A percentile compares a stretch with the other conserved stretches of the same genome.
phyloP scores from a whole-genome alignment of 352 stramenopile genomes.

The Globisporangium camurandrum region DNA sequence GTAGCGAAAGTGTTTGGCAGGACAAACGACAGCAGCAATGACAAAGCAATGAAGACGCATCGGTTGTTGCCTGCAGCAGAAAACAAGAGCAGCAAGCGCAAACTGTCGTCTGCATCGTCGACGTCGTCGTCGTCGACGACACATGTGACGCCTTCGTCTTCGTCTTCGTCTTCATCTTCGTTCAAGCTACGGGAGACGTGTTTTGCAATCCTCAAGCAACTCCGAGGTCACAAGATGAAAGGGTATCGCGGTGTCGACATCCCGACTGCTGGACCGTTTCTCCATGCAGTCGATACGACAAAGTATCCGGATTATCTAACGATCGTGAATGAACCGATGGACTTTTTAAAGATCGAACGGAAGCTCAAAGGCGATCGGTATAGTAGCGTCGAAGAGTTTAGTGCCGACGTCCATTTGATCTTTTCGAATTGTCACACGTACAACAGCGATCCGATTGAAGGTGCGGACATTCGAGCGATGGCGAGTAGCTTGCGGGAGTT shows the following conservation, averaged over 20 bases:
- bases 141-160: slow-evolving; percentile 12
- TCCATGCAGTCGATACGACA: slow-evolving; percentile 78
- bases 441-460: slow-evolving; percentile 81
- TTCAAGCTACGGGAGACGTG: slow-evolving; percentile 65
- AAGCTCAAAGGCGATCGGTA: slow-evolving; percentile 85
- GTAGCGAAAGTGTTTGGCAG: slow-evolving; percentile 28
- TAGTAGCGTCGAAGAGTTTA: slow-evolving; percentile 68
- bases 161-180: slow-evolving; percentile 15
- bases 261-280: slow-evolving; percentile 66
- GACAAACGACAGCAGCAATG: slow-evolving; percentile 18
- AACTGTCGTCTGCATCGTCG: slow-evolving; percentile 17
- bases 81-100: slow-evolving; percentile 31
- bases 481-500: slow-evolving; percentile 73
- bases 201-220: slow-evolving; percentile 56
- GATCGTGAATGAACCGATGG: slow-evolving; percentile 78
- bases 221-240: slow-evolving; percentile 83
- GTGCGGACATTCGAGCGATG: slow-evolving; percentile 83
- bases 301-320: slow-evolving; percentile 81
- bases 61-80: too few relatives aligned
- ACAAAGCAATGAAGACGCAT: slow-evolving; percentile 19
- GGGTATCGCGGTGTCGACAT: slow-evolving; percentile 78
- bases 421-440: slow-evolving; percentile 88
- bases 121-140: slow-evolving; percentile 8
- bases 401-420: slow-evolving; percentile 79
- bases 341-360: slow-evolving; percentile 83